phyloP scores from a whole-genome alignment of 805 yeast genomes.

The Myxozyma neglecta region DNA sequence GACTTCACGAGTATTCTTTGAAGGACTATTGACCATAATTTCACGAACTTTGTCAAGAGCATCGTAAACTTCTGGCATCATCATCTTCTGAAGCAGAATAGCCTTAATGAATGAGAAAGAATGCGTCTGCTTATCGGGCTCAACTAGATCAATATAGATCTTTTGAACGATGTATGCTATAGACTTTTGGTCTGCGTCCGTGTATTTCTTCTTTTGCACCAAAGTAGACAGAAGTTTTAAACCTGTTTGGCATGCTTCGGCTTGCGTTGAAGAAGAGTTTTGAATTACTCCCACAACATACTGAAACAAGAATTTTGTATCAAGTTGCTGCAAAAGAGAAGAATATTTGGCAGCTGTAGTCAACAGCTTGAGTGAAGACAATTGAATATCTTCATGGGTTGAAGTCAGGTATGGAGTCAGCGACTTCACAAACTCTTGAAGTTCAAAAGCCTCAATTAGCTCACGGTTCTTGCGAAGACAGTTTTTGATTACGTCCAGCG shows the following conservation, averaged over 20 bases:
- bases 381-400: constrained; percentile 74
- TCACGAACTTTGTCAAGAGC: constrained; percentile 76
- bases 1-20: constrained; percentile 77
- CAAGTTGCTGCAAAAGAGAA: constrained; percentile 55
- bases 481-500: constrained; percentile 72
- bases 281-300: constrained; percentile 55
- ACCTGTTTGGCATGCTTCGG: constrained; percentile 77
- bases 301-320: constrained; percentile 39
- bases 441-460: constrained; percentile 58
- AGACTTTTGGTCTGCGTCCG: constrained; percentile 67
- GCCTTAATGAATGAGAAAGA: constrained; percentile 84
- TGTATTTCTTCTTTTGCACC: constrained; percentile 65
- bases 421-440: constrained; percentile 74
- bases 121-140: constrained; percentile 82
- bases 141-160: constrained; percentile 83
- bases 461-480: constrained; percentile 64
- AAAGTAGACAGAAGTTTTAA: constrained; percentile 71
- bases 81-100: constrained; percentile 66
- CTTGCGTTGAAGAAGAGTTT: constrained; percentile 73
- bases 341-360: constrained; percentile 39
- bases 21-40: constrained; percentile 86
- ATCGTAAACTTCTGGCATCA: constrained; percentile 88
- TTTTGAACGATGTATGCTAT: constrained; percentile 69
- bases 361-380: constrained; percentile 51
- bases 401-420: constrained; percentile 60